These are phyloP conservation scores for Clavispora carvajalis DNA, from an alignment of 805 yeast genomes.

Conservation along the genomic window DNA sequence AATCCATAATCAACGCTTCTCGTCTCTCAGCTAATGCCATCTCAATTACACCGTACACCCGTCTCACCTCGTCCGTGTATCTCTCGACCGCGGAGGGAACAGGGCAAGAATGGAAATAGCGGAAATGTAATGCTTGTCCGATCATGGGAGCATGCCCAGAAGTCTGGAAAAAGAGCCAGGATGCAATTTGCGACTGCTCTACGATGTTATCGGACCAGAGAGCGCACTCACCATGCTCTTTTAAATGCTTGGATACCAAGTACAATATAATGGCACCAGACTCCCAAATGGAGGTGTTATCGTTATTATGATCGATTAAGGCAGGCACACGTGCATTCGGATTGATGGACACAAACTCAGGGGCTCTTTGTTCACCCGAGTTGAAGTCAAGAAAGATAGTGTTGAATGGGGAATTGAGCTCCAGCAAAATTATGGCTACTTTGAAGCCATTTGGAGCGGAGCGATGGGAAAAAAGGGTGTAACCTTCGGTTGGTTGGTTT, in stretches of 20 bases:
- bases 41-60: constrained; percentile 91
- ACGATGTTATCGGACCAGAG: constrained; percentile 74
- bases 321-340: constrained; percentile 97
- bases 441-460: constrained; percentile 96
- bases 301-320: constrained; percentile 78
- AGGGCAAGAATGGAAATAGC: constrained; percentile 80
- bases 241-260: constrained; percentile 61
- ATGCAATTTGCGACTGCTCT: constrained; percentile 78
- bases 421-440: constrained; percentile 85
- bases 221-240: constrained; percentile 62
- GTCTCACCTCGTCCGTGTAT: constrained; percentile 84
- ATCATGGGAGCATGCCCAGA: constrained; percentile 99
- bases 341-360: constrained; percentile 87
- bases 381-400: constrained; percentile 85
- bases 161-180: constrained; percentile 93
- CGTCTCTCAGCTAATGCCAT: constrained; percentile 92
- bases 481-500: constrained; percentile 76
- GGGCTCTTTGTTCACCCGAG: constrained; percentile 86
- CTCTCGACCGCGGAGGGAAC: constrained; percentile 88
- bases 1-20: constrained; percentile 83
- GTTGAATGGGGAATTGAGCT: constrained; percentile 70
- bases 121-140: constrained; percentile 92
- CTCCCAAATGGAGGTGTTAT: constrained; percentile 86
- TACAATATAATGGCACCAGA: constrained; percentile 88
- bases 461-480: constrained; percentile 73